Evolutionary conservation across 768 basidiomycete species (phyloP).

Genomic region (Boletus pseudopeckii): DNA sequence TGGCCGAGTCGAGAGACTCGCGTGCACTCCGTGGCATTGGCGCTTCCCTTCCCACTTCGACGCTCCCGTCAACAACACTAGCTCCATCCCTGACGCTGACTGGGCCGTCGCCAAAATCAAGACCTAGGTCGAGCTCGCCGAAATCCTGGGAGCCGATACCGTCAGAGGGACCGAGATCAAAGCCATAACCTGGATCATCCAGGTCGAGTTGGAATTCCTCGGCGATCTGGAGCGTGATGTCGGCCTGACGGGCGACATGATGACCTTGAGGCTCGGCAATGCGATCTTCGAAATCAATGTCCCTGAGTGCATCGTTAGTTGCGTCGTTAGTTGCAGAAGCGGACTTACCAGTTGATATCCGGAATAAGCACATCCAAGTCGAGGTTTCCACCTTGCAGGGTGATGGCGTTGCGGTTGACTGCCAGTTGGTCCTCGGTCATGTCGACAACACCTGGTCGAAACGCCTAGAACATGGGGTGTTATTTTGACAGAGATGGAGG

Average conservation of each 20-base stretch:
- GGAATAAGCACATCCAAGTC: constrained; percentile 80
- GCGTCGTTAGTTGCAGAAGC: neutral
- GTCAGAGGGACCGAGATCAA: constrained; percentile 74
- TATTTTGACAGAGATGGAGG: neutral
- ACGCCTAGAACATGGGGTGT: constrained; percentile 54
- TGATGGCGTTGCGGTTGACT: constrained; percentile 86
- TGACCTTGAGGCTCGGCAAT: constrained; percentile 62
- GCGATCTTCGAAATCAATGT: constrained; percentile 72
- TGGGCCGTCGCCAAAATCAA: constrained; percentile 70
- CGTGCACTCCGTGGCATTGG: constrained; percentile 40
- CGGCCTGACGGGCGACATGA: constrained; percentile 80
- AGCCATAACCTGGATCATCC: constrained; percentile 57
- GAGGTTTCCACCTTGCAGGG: constrained; percentile 70
- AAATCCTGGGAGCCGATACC: constrained; percentile 88
- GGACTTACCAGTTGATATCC: constrained; percentile 71
- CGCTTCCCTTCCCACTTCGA: constrained; percentile 78
- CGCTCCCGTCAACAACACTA: constrained; percentile 57
- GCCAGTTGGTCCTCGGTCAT: constrained; percentile 92
- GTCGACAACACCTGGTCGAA: constrained; percentile 93
- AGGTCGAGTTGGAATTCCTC: constrained; percentile 70
- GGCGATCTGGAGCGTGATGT: constrained; percentile 81
- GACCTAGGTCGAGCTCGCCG: constrained; percentile 65
- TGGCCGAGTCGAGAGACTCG: constrained; percentile 60
- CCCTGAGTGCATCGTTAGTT: constrained; percentile 46
- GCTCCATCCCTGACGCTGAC: constrained; percentile 31